phyloP scores from a whole-genome alignment of 371 early-diverging fungal genomes.

The Mortierella sp. region DNA sequence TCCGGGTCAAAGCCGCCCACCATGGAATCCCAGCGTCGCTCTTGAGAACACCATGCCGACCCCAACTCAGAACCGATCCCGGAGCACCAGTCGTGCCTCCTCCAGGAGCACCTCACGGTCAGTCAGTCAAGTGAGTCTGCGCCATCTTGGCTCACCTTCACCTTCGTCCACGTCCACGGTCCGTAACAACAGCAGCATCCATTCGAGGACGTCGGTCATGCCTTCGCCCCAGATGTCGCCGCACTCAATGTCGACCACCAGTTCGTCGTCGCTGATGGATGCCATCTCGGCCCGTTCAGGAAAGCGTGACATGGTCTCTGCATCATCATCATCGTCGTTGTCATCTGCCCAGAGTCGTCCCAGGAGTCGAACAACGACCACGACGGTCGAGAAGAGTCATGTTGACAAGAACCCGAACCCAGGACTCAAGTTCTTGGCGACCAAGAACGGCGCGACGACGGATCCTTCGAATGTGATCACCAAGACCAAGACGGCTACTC shows the following conservation, averaged over 20 bases:
- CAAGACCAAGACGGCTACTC: neutral
- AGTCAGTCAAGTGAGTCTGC: conserved; percentile 32
- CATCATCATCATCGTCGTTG: conserved; percentile 1
- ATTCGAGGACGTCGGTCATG: neutral
- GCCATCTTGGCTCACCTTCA: neutral
- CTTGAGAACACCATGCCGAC: conserved; percentile 13
- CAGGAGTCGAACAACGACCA: conserved; percentile 12
- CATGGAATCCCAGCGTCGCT: conserved; percentile 49
- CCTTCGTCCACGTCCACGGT: neutral
- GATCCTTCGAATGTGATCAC: conserved; percentile 4
- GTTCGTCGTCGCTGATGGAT: neutral
- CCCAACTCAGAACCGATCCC: conserved; percentile 24
- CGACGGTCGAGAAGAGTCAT: conserved; percentile 14
- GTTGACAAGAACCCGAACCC: neutral
- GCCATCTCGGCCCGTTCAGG: neutral
- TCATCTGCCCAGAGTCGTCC: conserved; percentile 8
- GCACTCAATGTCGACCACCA: neutral
- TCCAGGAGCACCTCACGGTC: conserved; percentile 34
- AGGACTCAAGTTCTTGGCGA: conserved; percentile 8
- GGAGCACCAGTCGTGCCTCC: conserved; percentile 22
- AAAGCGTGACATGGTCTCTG: neutral
- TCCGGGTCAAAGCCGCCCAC: conserved; percentile 18
- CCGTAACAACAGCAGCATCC: neutral
- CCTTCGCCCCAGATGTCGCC: conserved; percentile 29
- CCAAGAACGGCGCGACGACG: neutral